Conservation (phyloP, 208 protist species). For the Acanthamoeba lenticulata region DNA sequence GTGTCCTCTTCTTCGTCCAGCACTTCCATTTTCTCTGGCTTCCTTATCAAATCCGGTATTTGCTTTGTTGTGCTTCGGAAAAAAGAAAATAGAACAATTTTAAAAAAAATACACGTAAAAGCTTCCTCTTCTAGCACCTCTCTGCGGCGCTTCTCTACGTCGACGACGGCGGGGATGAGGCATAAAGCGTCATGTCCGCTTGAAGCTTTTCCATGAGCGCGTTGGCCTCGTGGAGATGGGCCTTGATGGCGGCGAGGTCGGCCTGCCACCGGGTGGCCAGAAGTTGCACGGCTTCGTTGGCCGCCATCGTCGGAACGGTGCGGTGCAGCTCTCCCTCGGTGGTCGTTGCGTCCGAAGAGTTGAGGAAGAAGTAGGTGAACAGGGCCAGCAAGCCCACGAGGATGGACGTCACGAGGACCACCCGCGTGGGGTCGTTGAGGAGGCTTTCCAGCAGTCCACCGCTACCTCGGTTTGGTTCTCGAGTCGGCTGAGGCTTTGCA, state of each 20-base stretch:
- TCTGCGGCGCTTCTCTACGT: too few relatives aligned
- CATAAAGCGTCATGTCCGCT: background rate
- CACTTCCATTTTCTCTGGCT: too few relatives aligned
- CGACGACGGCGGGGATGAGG: too few relatives aligned
- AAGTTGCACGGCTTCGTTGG: background rate
- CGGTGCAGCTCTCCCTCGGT: background rate
- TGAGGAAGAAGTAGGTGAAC: slow-evolving; percentile 16
- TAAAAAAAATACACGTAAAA: too few relatives aligned
- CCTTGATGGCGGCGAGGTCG: slow-evolving; percentile 29
- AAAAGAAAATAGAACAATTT: background rate
- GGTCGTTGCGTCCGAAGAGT: too few relatives aligned
- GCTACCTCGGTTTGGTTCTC: too few relatives aligned
- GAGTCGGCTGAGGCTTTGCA: too few relatives aligned
- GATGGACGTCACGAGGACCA: background rate
- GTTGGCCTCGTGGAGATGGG: slow-evolving; percentile 18
- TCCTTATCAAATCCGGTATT: too few relatives aligned
- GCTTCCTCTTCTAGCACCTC: too few relatives aligned
- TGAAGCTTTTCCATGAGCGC: background rate
- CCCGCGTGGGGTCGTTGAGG: slow-evolving; percentile 10
- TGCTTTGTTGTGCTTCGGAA: background rate
- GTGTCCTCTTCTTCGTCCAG: background rate
- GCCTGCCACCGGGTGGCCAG: background rate
- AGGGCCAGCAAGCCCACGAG: background rate
- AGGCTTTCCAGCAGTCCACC: background rate
- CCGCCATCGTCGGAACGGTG: background rate